A percentile compares a stretch with the other conserved stretches of the same genome.
phyloP scores from a whole-genome alignment of 352 stramenopile species.

The Phytopythium chamaehyphon region DNA sequence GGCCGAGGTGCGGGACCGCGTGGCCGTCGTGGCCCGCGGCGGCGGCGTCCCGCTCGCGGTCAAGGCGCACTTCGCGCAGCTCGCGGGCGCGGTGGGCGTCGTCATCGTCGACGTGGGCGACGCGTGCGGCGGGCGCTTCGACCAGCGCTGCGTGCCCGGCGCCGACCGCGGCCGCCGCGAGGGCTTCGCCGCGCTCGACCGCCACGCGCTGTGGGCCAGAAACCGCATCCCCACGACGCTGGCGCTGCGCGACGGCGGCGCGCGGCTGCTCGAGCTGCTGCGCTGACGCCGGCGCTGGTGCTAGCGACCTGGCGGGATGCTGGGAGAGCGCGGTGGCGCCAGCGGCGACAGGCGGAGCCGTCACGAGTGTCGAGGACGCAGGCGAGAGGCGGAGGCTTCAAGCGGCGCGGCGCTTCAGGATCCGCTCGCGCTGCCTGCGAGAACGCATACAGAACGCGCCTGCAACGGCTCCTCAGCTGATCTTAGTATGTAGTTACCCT shows the following conservation, averaged over 20 bases:
- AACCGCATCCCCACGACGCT: conserved; percentile 68
- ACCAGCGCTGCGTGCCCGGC: conserved; percentile 66
- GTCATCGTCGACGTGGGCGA: conserved; percentile 51
- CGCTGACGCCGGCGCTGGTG: neutral
- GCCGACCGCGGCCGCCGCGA: conserved; percentile 37
- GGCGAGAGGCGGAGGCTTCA: too few relatives aligned
- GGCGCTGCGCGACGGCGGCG: conserved; percentile 25
- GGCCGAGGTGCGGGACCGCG: conserved; percentile 40
- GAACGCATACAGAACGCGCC: too few relatives aligned
- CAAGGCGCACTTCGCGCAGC: conserved; percentile 62
- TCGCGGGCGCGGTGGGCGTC: conserved; percentile 58
- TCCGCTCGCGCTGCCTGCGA: too few relatives aligned
- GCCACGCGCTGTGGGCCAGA: conserved; percentile 42
- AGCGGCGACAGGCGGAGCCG: neutral
- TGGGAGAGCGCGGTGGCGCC: too few relatives aligned
- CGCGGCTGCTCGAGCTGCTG: conserved; percentile 24
- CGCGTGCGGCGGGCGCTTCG: conserved; percentile 45
- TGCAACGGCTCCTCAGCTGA: neutral
- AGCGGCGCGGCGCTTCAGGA: too few relatives aligned
- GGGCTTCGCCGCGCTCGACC: conserved; percentile 55
- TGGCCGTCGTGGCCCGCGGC: conserved; percentile 52
- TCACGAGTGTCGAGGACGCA: too few relatives aligned
- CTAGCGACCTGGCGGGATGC: too few relatives aligned
- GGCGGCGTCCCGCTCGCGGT: conserved; percentile 49
- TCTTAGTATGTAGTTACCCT: neutral